These are phyloP conservation scores for Rhodamnia argentea DNA, from an alignment of 345 rosid genomes.

Conservation along the genomic window DNA sequence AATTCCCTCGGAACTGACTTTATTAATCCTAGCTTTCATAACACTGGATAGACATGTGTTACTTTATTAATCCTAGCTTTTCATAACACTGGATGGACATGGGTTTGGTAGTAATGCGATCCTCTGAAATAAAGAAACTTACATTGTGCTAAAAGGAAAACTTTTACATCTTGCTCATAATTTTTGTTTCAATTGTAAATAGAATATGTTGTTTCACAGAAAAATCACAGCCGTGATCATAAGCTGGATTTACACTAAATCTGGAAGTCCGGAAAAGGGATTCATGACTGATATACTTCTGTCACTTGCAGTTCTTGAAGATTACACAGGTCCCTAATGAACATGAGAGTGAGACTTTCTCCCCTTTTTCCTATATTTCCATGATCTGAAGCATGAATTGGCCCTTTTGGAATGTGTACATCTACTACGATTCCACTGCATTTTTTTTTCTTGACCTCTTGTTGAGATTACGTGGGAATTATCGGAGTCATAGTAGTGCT, in stretches of 20 bases:
- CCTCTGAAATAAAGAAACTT: neutral
- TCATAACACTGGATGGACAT: neutral
- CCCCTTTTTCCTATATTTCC: neutral
- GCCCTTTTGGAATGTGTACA: neutral
- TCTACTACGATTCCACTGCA: neutral
- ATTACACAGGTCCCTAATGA: constrained; percentile 96
- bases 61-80: too few relatives aligned
- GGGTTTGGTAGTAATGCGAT: neutral
- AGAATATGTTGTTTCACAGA: neutral
- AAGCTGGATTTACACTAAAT: neutral
- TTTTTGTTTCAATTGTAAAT: neutral
- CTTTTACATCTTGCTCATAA: neutral
- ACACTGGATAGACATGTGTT: neutral
- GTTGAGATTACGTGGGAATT: neutral
- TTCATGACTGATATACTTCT: neutral
- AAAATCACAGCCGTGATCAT: neutral
- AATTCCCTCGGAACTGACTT: neutral
- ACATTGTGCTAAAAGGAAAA: neutral
- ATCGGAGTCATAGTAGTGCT: neutral
- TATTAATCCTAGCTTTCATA: neutral
- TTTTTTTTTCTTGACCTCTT: neutral
- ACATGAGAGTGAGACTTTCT: constrained; percentile 46
- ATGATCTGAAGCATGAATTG: neutral
- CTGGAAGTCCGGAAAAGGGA: neutral
- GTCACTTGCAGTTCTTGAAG: constrained; percentile 65